These are phyloP conservation scores for Atkinsonella hypoxylon DNA, from an alignment of 2,329 filamentous ascomycete species.

Conservation along the genomic window DNA sequence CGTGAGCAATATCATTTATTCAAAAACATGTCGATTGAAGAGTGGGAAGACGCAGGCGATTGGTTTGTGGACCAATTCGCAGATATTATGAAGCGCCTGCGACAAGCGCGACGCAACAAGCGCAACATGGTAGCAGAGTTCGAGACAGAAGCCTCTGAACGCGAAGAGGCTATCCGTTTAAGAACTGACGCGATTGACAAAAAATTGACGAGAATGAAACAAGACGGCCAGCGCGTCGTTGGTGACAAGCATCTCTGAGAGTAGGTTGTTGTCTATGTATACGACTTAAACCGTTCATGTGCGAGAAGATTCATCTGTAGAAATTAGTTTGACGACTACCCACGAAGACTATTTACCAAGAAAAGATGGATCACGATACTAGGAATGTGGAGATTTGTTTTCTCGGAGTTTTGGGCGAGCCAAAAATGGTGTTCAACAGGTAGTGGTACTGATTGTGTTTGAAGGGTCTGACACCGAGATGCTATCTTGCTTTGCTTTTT, in stretches of 20 bases:
- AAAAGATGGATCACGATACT: not conserved
- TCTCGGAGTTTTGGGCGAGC: not conserved
- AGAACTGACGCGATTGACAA: constrained; percentile 42
- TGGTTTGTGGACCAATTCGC: constrained; percentile 47
- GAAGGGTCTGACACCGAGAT: not conserved
- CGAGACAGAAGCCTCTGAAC: constrained; percentile 41
- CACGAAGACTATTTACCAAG: not conserved
- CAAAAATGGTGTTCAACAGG: constrained; percentile 3
- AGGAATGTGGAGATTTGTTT: not conserved
- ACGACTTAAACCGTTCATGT: not conserved
- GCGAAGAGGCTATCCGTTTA: constrained; percentile 41
- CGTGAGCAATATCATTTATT: constrained; percentile 39
- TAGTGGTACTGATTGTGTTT: not conserved
- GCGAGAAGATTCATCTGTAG: not conserved
- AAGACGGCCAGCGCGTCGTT: constrained; percentile 45
- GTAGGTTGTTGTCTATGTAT: not conserved
- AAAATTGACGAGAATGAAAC: constrained; percentile 42
- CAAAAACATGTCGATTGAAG: constrained; percentile 37
- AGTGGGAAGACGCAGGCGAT: constrained; percentile 48
- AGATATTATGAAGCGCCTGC: constrained; percentile 34
- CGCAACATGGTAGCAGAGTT: constrained; percentile 37
- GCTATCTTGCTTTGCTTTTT: constrained; percentile 4
- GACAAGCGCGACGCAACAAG: constrained; percentile 36
- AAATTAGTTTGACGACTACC: not conserved
- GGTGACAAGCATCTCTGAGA: constrained; percentile 23